Conservation (phyloP, 148 eudicot species). For the Selenicereus undatus region DNA sequence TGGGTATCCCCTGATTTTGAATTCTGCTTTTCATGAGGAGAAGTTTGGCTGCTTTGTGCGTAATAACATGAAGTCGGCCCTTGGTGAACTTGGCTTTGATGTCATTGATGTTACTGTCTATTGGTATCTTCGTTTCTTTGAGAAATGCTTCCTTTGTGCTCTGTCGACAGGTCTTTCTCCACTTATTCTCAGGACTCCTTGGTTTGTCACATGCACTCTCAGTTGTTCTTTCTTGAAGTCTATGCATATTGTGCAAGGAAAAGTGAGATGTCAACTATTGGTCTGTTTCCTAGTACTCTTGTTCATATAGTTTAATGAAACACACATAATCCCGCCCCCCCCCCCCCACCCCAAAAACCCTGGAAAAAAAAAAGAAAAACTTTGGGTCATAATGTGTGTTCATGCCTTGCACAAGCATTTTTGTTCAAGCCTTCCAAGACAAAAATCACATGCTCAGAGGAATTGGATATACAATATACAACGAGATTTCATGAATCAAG, state of each 20-base stretch:
- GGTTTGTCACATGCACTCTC: slow-evolving; percentile 47
- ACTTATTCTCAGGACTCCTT: slow-evolving; percentile 46
- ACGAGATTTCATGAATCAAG: no score
- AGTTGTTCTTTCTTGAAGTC: slow-evolving; percentile 68
- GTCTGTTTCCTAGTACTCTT: not conserved
- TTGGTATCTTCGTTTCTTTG: slow-evolving; percentile 45
- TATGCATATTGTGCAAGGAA: slow-evolving; percentile 5
- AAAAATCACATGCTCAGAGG: no score
- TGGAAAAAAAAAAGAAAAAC: no score
- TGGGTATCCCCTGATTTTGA: not conserved
- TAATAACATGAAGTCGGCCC: slow-evolving; percentile 35
- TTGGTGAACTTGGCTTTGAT: slow-evolving; percentile 48
- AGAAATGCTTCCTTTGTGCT: slow-evolving; percentile 34
- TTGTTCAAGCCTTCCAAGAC: no score
- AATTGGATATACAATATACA: no score
- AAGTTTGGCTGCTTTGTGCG: slow-evolving; percentile 37
- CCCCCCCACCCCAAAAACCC: not conserved
- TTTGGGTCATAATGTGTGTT: not conserved
- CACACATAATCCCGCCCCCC: not conserved
- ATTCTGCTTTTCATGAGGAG: slow-evolving; percentile 6
- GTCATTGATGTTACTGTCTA: slow-evolving; percentile 31
- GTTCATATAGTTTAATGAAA: not conserved
- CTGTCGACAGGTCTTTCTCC: slow-evolving; percentile 47
- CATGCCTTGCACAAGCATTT: no score
- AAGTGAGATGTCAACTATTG: not conserved